Evolutionary conservation across 2,329 filamentous ascomycete species (phyloP).

Genomic region (Ramularia endophylla): DNA sequence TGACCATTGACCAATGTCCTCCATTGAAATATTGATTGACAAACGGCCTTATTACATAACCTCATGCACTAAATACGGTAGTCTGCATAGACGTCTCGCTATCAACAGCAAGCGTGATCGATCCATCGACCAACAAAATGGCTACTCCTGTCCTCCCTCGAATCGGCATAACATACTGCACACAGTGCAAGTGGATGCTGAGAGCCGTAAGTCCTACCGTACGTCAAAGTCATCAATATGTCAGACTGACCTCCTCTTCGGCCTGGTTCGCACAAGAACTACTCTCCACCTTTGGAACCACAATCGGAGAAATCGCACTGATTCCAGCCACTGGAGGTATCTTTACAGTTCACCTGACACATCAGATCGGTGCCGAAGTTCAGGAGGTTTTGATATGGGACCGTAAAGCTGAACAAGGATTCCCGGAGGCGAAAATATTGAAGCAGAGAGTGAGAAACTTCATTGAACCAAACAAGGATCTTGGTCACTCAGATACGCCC

Average conservation of each 20-base stretch:
- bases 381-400: conserved; percentile 70
- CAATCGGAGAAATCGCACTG: conserved; percentile 80
- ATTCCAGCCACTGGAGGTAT: conserved; percentile 78
- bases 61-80: no score
- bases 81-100: no score
- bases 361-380: conserved; percentile 17
- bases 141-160: conserved; percentile 51
- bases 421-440: conserved; percentile 89
- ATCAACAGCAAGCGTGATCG: no score
- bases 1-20: no score
- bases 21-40: no score
- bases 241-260: neutral
- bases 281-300: conserved; percentile 80
- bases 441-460: conserved; percentile 79
- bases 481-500: conserved; percentile 61
- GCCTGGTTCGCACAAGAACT: conserved; percentile 86
- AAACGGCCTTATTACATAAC: no score
- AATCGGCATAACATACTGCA: conserved; percentile 86
- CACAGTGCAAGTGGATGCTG: conserved; percentile 54
- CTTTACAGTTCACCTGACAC: conserved; percentile 66
- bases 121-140: neutral
- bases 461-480: conserved; percentile 67
- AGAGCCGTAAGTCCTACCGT: conserved; percentile 14
- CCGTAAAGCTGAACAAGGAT: conserved; percentile 77
- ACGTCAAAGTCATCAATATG: no score